A percentile compares a stretch with the other conserved stretches of the same genome.
Conservation (phyloP, 2,329 filamentous ascomycete genomes). For the Triangularia setosa region DNA sequence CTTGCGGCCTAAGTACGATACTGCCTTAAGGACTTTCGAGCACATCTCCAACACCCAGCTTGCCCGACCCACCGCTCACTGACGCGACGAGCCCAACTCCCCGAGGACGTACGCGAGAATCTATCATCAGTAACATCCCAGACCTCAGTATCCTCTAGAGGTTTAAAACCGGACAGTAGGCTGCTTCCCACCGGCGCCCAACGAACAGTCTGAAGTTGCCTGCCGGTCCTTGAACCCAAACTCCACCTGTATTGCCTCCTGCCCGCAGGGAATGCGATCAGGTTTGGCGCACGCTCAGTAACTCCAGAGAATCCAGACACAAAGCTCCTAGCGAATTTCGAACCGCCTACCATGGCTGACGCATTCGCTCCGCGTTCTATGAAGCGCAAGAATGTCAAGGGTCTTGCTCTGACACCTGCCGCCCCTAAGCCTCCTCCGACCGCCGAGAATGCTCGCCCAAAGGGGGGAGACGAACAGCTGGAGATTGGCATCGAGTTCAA, state of each 20-base stretch:
- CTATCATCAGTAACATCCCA: background rate
- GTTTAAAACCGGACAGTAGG: background rate
- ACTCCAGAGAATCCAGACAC: background rate
- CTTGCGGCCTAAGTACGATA: background rate
- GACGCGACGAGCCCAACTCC: background rate
- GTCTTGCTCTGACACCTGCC: conserved; percentile 78
- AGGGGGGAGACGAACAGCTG: conserved; percentile 56
- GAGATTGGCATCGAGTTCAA: conserved; percentile 98
- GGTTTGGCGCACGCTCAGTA: background rate
- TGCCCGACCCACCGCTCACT: background rate
- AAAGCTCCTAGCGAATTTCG: background rate
- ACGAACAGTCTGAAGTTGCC: conserved; percentile 6
- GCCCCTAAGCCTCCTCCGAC: conserved; percentile 68
- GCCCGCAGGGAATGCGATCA: conserved; percentile 4
- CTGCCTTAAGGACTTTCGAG: background rate
- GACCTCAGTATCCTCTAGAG: background rate
- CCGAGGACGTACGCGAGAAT: background rate
- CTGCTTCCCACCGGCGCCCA: background rate
- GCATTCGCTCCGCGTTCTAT: conserved; percentile 70
- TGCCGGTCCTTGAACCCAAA: background rate
- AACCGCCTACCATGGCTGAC: conserved; percentile 52
- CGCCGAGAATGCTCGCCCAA: conserved; percentile 68
- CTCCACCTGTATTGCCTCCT: background rate
- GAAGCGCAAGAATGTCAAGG: conserved; percentile 99
- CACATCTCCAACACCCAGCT: background rate